Base-by-base conservation (phyloP, 768 basidiomycete genomes). In the Candolleomyces eurysporus region DNA sequence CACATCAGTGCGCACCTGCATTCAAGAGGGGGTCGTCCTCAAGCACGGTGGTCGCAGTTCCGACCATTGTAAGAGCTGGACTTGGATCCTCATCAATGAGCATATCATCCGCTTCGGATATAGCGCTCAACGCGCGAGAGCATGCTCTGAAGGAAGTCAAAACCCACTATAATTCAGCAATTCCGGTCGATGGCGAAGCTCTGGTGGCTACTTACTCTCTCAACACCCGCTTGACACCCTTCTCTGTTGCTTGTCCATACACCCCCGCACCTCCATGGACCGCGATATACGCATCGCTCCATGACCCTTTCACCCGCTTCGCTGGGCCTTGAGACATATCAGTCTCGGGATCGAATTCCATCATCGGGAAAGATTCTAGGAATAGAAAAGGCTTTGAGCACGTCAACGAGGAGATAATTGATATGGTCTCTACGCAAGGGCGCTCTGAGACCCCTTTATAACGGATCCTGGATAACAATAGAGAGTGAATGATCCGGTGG, bases 181-280 rank as follows among this genome's bases (percentile, higher is more conserved):
- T 40, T 46, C 1, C 7, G 39, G 54, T 19, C 14, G 45, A 55
- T 19, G 31, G 55, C 30, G 26, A 30, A 53, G 16, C 8, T 32
- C 16, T 1, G 17, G 10, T 4, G 26, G 56, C 16, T 45, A 57
- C 75, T 73, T 67, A 89, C 89, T 74, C 77, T 73, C 80, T 78
- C 67, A 92, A 72, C 4, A 81, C 82, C 13, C 71, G 73, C 63
- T 87, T 89, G 43, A 89, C 75, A 40, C 78, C 75, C 30, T 77
- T 74, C 58, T 90, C 87, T 16, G 76, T 72, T 0, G 69, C 63
- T 50, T 68, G 73, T 7, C 77, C 69, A 65, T 92, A 90, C n/a
- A 76, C 71, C 3, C 91, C 92, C 30, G 92, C 92, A 32, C 92
- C 92, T 11, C 88, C 91, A 65, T 94, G 92, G 11, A 90, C 88